A percentile compares a stretch with the other conserved stretches of the same genome.
Evolutionary conservation across 176 grass and related monocot species (phyloP).

Genomic region (Triticum aestivum): DNA sequence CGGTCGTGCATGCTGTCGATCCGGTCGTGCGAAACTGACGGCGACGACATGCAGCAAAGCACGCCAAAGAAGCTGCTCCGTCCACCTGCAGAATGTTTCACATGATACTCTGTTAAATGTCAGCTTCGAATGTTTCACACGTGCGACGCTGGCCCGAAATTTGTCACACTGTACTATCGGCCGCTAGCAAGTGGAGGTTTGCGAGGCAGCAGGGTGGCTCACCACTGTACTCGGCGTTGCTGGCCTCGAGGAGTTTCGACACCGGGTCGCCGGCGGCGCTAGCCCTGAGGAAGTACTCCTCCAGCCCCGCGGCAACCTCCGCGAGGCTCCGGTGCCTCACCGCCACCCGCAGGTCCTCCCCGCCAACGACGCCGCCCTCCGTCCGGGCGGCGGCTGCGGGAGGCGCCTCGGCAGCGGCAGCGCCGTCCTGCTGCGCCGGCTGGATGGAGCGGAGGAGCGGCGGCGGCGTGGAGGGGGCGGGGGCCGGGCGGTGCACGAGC

Average conservation of each 20-base stretch:
- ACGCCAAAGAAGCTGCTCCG: constrained; percentile 49
- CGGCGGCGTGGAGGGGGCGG: constrained; percentile 19
- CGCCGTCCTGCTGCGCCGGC: background rate
- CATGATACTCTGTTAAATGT: background rate
- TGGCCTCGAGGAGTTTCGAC: constrained; percentile 51
- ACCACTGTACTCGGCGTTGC: constrained; percentile 36
- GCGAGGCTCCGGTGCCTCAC: constrained; percentile 70
- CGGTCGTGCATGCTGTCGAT: constrained; percentile 32
- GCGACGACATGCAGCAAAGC: constrained; percentile 61
- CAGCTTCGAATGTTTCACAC: background rate
- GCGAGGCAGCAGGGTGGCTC: background rate
- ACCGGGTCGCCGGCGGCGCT: constrained; percentile 52
- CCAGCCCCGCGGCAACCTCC: constrained; percentile 69
- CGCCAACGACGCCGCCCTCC: background rate
- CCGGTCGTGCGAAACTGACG: constrained; percentile 42
- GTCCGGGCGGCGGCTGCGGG: background rate
- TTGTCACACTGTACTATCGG: background rate
- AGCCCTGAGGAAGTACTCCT: constrained; percentile 66
- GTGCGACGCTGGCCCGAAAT: background rate
- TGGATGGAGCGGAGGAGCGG: constrained; percentile 36
- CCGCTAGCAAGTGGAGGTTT: background rate
- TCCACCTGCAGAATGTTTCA: constrained; percentile 32
- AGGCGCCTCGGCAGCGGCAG: background rate
- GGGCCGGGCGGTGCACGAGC: constrained; percentile 43
- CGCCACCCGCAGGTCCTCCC: constrained; percentile 44